Base-by-base conservation (phyloP, 164 flowering plant genomes). In the Vitis rotundifolia region DNA sequence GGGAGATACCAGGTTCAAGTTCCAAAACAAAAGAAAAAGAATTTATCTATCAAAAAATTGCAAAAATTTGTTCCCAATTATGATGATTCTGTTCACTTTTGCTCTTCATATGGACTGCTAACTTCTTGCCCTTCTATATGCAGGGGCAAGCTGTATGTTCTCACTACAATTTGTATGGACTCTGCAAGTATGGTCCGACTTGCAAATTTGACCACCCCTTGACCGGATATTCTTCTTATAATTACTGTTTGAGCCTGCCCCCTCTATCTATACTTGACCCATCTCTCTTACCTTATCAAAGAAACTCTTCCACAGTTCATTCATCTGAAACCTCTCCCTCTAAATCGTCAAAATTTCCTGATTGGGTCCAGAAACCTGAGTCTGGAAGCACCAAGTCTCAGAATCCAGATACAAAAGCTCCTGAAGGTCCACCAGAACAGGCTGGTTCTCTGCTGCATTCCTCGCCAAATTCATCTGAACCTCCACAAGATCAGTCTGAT, bases 121-220 rank as follows among this genome's bases (percentile, higher is more conserved):
- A 70, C 48, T 68, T 61, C 44, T 10, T 48, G 49, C 29, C 61
- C 9, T 51, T 56, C 59, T 60, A 37, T 51, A 13, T 85, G 76
- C 77, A 89, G 93, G 92, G 92, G 47, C 90, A 83, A 73, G 65
- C 85, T 29, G 53, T 86, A 31, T 91, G 93, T 77, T 71, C 86
- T 22, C 63, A 77, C 79, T 91, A 87, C 78, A 83, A 61, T 53
- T 57, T 75, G 48, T 78, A 84, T 70, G 97, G 97, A 61, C 57
- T 80, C 48, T 91, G 94, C 88, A 87, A 85, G 71, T 88, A 68
- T 63, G 98, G 98, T 9, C 81, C 91, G 13, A 70, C 82, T 9
- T 93, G 98, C 83, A 88, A 82, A 80, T 93, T 69, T 60, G 90
- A 89, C 73, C 98, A 91, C 73, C 94, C 94, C 1, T 6, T 80